Base-by-base conservation (phyloP, 345 rosid genomes). In the Cardiospermum halicacabum region DNA sequence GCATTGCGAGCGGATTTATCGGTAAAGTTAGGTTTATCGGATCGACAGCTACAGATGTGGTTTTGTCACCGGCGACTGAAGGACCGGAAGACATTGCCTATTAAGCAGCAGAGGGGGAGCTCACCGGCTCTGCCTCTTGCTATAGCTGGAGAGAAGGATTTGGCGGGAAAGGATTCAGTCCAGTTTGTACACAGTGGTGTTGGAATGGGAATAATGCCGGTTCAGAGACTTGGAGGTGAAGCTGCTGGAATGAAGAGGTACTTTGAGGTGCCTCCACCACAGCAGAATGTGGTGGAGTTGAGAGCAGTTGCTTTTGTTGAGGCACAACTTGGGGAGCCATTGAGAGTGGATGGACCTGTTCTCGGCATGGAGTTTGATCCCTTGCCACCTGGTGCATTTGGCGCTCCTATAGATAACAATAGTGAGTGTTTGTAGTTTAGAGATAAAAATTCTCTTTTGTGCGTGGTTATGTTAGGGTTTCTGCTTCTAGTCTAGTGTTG, bases 21-120 rank as follows among this genome's bases (percentile, higher is more conserved):
- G 32, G 81, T 60, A 43, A 79, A 89, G 60, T 72, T 92, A 63
- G 96, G 86, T 45, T 87, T 92, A 4, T 81, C 98, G 13, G 96
- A 89, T 64, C 72, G 98, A 67, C 98, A 92, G 80, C 59, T 92
- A 68, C 98, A 87, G 84, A 92, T 92, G 98, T 92, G 98, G 98
- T 92, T 92, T 58, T 92, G 96, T 75, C 98, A 89, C 78, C 81
- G 98, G 62, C 78, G 96, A 7, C 69, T 92, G 69, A 92, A 92
- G 80, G 98, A 92, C 76, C 68, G 91, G 70, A 92, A 92, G 81
- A 69, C 76, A 0, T 70, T 84, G 3, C 72, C 67, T 3, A 64
- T 16, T 2, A 91, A 88, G 78, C 88, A 84, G 56, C 84, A 62
- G 42, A 71, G 60, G 15, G 87, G 82, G 68, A 88, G 82, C 27